phyloP scores from a whole-genome alignment of 106 monocot species.

The Iris macrosiphon region DNA sequence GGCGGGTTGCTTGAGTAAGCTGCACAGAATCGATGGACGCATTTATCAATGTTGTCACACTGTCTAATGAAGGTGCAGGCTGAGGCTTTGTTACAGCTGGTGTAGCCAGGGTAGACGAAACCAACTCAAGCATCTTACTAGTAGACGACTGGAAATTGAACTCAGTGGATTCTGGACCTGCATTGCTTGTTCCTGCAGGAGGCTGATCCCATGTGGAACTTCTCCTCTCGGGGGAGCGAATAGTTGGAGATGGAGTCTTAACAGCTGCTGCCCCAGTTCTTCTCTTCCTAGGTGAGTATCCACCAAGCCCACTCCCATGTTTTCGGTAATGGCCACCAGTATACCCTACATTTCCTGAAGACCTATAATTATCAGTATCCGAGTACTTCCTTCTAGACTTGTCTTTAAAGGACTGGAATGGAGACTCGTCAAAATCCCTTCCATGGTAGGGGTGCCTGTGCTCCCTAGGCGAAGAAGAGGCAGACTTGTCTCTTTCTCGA shows the following conservation, averaged over 20 bases:
- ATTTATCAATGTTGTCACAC: constrained; percentile 12
- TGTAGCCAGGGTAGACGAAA: constrained; percentile 14
- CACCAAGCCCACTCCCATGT: constrained; percentile 73
- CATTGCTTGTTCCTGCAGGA: constrained; percentile 37
- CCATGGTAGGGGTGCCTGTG: constrained; percentile 26
- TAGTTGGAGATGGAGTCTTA: constrained; percentile 45
- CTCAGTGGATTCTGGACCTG: constrained; percentile 16
- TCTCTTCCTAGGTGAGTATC: constrained; percentile 95
- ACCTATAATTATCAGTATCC: constrained; percentile 40
- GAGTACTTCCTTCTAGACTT: constrained; percentile 42
- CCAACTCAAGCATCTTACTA: constrained; percentile 11
- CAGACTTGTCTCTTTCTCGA: constrained; percentile 32
- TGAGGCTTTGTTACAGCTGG: constrained; percentile 15
- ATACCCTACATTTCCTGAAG: constrained; percentile 38
- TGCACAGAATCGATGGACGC: constrained; percentile 61
- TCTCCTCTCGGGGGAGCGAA: constrained; percentile 61
- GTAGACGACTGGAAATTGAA: constrained; percentile 19
- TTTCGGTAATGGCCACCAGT: constrained; percentile 33
- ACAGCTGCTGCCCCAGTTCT: constrained; percentile 41
- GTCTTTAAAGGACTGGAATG: constrained; percentile 22
- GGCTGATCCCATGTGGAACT: constrained; percentile 73
- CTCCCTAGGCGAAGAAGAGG: constrained; percentile 47
- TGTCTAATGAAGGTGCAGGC: constrained; percentile 14
- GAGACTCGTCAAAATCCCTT: constrained; percentile 22
- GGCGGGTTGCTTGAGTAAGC: constrained; percentile 94